Base-by-base conservation (phyloP, 306 rosid species). In the Quercus aquifolioides region DNA sequence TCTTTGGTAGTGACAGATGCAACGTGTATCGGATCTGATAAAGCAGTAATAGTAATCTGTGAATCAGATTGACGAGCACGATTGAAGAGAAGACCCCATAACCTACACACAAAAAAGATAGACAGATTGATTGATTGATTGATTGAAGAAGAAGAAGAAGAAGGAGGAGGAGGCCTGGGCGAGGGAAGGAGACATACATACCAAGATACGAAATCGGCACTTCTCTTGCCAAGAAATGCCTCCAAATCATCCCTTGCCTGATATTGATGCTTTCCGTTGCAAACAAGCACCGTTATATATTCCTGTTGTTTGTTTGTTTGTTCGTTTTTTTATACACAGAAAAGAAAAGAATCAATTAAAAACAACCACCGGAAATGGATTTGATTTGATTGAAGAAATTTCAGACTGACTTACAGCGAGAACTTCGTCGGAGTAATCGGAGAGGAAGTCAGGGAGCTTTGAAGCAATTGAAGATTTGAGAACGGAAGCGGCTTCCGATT, bases 191-290 rank as follows among this genome's bases (percentile, higher is more conserved):
- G 59, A 11, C 18, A 21, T 14, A 26, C n/a, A 55, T 82, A 82
- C 85, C 85, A 82, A 52, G 82, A 63, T 0, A 82, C 79, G 76
- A 82, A 82, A 28, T 82, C 85, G 17, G n/a, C 76, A 33, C 62
- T 56, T 74, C 58, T 21, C 49, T 73, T 5, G 23, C 82, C 82
- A 30, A 82, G 85, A 77, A 82, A 73, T 14, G 82, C 71, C 20
- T 73, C 79, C 28, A 82, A 82, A 57, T 82, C 81, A 19, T 77
- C 82, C 69, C 81, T 82, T 11, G 82, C 85, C 33, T 77, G 82
- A 73, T 76, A 82, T 55, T 82, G 85, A 82, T 73, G 55, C 81
- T 82, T 82, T 64, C 81, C 85, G 21, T 82, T 77, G 35, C 85
- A 82, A 38, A 82, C 41, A 67, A 82, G 77, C 74, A 82, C 81